These are phyloP conservation scores for Taphrina communis DNA, from an alignment of 1,139 yeast species.

Conservation along the genomic window DNA sequence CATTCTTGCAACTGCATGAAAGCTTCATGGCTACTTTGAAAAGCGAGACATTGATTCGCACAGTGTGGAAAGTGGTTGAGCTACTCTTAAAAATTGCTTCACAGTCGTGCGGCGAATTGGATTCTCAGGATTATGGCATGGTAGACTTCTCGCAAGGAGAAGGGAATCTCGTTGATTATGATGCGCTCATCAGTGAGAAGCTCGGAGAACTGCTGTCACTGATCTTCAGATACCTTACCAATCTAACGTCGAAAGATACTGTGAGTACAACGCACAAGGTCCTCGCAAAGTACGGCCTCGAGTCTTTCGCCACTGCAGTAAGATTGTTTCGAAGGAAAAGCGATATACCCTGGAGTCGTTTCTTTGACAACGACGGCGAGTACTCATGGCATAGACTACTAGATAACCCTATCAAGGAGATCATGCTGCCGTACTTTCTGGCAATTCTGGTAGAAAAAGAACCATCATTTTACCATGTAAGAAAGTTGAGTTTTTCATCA, in stretches of 20 bases:
- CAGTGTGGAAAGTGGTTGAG: neutral
- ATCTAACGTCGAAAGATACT: slow-evolving; percentile 5
- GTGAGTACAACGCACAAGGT: slow-evolving; percentile 5
- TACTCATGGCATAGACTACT: slow-evolving; percentile 23
- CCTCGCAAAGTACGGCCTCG: slow-evolving; percentile 24
- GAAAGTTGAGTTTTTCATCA: neutral
- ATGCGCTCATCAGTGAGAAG: neutral
- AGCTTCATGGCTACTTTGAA: slow-evolving; percentile 3
- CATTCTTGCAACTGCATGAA: slow-evolving; percentile 22
- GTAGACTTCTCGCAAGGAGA: slow-evolving; percentile 12
- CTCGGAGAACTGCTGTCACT: slow-evolving; percentile 1
- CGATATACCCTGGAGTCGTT: slow-evolving; percentile 1
- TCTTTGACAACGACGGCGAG: slow-evolving; percentile 19
- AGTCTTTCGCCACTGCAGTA: slow-evolving; percentile 11
- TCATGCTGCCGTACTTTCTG: slow-evolving; percentile 24
- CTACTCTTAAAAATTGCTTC: neutral
- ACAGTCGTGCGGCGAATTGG: neutral
- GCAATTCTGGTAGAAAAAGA: slow-evolving; percentile 20
- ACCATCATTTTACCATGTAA: slow-evolving; percentile 9
- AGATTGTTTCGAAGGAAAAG: neutral
- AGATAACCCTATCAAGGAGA: slow-evolving; percentile 11
- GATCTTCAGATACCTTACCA: slow-evolving; percentile 18
- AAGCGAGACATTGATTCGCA: neutral
- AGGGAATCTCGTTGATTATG: slow-evolving; percentile 8
- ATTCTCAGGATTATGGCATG: slow-evolving; percentile 26